Evolutionary conservation across 345 rosid genomes (phyloP).

Genomic region (Mallotus nudiflorus): DNA sequence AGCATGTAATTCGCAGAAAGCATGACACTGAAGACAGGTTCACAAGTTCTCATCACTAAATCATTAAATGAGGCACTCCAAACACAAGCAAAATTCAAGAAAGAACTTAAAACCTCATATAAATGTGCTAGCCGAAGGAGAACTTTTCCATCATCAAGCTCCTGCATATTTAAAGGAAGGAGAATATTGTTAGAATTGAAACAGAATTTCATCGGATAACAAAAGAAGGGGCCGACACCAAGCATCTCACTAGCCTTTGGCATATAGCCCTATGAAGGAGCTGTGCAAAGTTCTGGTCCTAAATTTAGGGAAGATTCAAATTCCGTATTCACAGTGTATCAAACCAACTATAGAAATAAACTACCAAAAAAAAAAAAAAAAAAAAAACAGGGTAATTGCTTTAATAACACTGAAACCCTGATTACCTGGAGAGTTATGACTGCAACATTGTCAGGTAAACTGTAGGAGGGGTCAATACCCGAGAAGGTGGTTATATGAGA

Average conservation of each 20-base stretch:
- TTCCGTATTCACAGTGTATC: neutral
- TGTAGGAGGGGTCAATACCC: constrained; percentile 72
- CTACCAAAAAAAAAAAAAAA: neutral
- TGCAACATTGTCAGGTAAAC: constrained; percentile 80
- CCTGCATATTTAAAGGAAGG: constrained; percentile 43
- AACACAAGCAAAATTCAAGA: neutral
- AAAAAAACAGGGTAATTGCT: neutral
- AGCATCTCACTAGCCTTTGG: neutral
- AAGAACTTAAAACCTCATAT: constrained; percentile 59
- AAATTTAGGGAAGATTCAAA: neutral
- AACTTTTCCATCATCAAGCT: constrained; percentile 68
- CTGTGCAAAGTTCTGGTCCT: neutral
- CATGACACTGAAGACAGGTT: too few relatives aligned
- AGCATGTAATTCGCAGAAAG: too few relatives aligned
- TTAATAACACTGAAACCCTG: neutral
- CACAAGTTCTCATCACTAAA: too few relatives aligned
- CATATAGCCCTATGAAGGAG: neutral
- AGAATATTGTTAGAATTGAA: constrained; percentile 5
- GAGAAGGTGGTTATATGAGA: constrained; percentile 66
- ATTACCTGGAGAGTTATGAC: constrained; percentile 79
- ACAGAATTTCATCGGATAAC: constrained; percentile 4
- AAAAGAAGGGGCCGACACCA: neutral
- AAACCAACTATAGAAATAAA: constrained; percentile 10
- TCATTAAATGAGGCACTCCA: too few relatives aligned
- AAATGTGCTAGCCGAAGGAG: constrained; percentile 90